Evolutionary conservation across 371 early-diverging fungal genomes (phyloP), one percentile per base, ranked within the genome.

Genomic region (Mortierella sp.): DNA sequence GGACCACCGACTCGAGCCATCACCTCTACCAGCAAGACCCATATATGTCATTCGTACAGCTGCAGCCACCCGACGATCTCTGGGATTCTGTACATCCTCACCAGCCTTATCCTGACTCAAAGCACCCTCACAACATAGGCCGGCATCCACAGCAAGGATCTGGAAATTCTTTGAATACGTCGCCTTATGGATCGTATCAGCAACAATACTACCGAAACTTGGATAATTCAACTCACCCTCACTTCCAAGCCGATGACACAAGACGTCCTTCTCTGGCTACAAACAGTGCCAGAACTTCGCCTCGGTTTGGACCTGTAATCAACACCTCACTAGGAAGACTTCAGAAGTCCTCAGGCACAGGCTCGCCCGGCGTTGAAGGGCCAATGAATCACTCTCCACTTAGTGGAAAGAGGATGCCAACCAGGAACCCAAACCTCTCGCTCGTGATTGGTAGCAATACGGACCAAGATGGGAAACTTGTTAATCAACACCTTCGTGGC

Each of bases 381-480:
- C 9, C 59, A 0, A 67, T 72, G 73, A 66, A 66, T 37, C 65
- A 59, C 4, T 76, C 76, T 0, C 76, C 76, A 18, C 72, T 76
- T 19, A 68, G 72, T 26, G 65, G 72, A 51, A 70, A 71, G 43
- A 71, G 64, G 7, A 57, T 64, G 59, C 52, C 71, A 18, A 65
- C 76, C 44, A 67, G 68, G 37, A 71, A 71, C 21, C 64, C 76
- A 4, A 70, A 71, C 45, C 65, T 76, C 16, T 76, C 76, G 9
- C 61, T 76, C 11, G 76, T 76, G 16, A 76, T 76, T 29, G 76
- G 68, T 15, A 71, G 68, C 37, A 76, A 76, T 19, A 76, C 76
- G 21, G 76, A 76, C 45, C 72, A 76, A 65, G 76, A 76, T 48
- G 76, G 76, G 0, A 76, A 76, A 23, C 37, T 76, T 1, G 67